Percentiles rank a stretch among this genome's conserved stretches.
Conservation (phyloP, 139 green algal species). For the Chlamydomonas incerta region DNA sequence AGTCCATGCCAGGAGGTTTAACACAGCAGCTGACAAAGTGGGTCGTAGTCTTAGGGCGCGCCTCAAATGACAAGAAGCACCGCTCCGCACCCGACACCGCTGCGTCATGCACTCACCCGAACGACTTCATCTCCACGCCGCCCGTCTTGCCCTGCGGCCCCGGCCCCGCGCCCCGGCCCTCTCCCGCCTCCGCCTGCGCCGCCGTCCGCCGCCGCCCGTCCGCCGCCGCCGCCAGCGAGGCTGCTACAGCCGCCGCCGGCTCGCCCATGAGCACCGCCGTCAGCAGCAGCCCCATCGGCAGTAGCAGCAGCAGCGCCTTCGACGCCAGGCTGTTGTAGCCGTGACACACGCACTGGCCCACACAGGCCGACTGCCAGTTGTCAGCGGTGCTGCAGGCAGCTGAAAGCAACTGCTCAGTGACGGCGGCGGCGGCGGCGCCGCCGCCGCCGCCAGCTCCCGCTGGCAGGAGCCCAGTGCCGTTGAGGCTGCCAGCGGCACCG, state of each 20-base stretch:
- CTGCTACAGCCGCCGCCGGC: not conserved
- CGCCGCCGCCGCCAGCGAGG: not conserved
- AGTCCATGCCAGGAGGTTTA: no score
- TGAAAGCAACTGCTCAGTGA: not conserved
- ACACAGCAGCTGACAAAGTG: no score
- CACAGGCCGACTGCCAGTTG: not conserved
- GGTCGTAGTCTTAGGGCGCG: no score
- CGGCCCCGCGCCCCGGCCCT: no score
- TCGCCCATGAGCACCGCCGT: constrained; percentile 4
- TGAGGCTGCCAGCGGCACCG: no score
- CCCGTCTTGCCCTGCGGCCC: no score
- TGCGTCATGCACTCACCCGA: no score
- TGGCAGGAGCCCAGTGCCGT: no score
- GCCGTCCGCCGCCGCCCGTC: not conserved
- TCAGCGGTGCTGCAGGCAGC: not conserved
- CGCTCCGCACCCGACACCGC: no score
- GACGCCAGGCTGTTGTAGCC: constrained; percentile 4
- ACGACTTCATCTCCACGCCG: no score
- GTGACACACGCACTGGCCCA: constrained; percentile 2
- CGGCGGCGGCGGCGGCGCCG: not conserved
- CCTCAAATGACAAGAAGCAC: no score
- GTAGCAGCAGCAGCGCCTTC: not conserved
- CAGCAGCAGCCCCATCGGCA: not conserved
- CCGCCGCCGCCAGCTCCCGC: not conserved
- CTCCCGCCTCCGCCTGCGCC: not conserved